Base-by-base conservation (phyloP, 2,329 filamentous ascomycete species). In the Trichoderma endophyticum region DNA sequence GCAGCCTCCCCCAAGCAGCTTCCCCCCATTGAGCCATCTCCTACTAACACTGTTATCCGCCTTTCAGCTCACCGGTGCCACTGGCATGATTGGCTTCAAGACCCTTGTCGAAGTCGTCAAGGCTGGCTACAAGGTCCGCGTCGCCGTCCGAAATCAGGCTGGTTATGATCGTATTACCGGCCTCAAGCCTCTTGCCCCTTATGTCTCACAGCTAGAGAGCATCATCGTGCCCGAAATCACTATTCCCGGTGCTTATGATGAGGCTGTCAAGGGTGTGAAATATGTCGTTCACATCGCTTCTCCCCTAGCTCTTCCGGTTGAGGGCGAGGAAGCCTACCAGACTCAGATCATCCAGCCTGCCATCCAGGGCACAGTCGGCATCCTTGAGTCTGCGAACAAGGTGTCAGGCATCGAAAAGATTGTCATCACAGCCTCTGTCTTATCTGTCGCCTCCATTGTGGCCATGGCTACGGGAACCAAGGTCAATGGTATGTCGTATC, bases 391-490 rank as follows among this genome's bases (percentile, higher is more conserved):
- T 0, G 83, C 83, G 1, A 59, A 76, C 18, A 80, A 80, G 67
- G 72, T 70, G 6, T 73, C 75, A 1, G 78, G 75, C 0, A 77
- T 86, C n/a, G 78, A 80, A 70, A 79, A 81, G 15, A 75, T 86
- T 9, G 80, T 85, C 21, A 82, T 86, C 64, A 85, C 84, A 2
- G 81, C 79, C 6, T 84, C 82, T 1, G 75, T 79, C 14, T 75
- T 73, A 1, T 77, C 80, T 48, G 66, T 78, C 8, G 71, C 64
- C 9, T 56, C 57, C 9, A 26, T 69, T 15, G 8, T 14, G 21
- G n/a, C 24, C 14, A 6, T 68, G 43, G 56, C 59, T 11, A 7
- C 24, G 0, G 64, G 64, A 57, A 18, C 18, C 15, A 24, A 21
- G 54, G 28, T 68, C 11, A 57, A 68, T 28, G 71, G 70, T 72